These are phyloP conservation scores for Gossypium laxum DNA, from an alignment of 441 rosid genomes.

Conservation along the genomic window DNA sequence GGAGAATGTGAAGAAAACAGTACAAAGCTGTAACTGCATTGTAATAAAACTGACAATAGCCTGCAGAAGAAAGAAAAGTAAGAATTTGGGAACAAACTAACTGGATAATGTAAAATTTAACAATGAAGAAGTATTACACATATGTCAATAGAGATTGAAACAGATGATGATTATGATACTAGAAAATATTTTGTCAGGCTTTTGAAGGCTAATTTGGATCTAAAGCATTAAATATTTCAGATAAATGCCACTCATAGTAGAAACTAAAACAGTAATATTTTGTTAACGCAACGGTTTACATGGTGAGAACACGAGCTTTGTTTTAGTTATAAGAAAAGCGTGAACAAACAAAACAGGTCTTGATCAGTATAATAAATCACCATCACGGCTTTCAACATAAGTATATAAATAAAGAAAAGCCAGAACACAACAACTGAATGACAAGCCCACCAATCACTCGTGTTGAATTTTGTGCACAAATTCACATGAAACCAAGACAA, in stretches of 20 bases:
- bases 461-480: neutral
- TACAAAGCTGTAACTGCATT: slow-evolving; percentile 92
- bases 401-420: too few species aligned
- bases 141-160: neutral
- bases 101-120: neutral
- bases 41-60: slow-evolving; percentile 84
- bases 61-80: slow-evolving; percentile 32
- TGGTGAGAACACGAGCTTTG: too few species aligned
- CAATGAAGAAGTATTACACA: neutral
- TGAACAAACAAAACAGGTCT: neutral
- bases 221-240: neutral
- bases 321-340: neutral
- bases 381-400: neutral
- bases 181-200: neutral
- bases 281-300: too few species aligned
- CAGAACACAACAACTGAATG: neutral
- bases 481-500: neutral
- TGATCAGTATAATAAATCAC: neutral
- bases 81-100: neutral
- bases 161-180: neutral
- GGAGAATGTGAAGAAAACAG: slow-evolving; percentile 97
- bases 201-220: neutral
- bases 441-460: neutral
- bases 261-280: neutral
- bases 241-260: neutral